phyloP scores from a whole-genome alignment of 257 asterid genomes.

The Capsicum chinense region DNA sequence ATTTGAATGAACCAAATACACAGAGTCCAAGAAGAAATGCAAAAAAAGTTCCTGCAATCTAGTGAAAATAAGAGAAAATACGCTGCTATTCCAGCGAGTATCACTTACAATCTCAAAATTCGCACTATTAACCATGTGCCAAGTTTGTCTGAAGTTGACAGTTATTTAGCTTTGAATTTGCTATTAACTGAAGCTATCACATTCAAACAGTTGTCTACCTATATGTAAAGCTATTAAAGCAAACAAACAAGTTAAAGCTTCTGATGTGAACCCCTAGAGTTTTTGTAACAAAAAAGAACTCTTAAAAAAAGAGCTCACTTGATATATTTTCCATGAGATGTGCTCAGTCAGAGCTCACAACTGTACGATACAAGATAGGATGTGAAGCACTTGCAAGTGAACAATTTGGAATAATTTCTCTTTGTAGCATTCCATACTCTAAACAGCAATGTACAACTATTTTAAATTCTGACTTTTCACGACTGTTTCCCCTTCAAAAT shows the following conservation, averaged over 20 bases:
- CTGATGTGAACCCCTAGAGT: background rate
- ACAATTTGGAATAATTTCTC: background rate
- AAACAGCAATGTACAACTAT: background rate
- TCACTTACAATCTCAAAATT: slow-evolving; percentile 7
- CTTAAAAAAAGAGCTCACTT: background rate
- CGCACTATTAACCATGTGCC: background rate
- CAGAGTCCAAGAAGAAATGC: background rate
- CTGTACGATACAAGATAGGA: slow-evolving; percentile 11
- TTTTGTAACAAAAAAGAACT: background rate
- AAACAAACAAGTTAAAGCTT: background rate
- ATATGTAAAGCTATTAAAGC: background rate
- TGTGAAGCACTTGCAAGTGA: background rate
- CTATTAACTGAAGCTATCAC: slow-evolving; percentile 5
- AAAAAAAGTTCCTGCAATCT: background rate
- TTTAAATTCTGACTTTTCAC: background rate
- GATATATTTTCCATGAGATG: slow-evolving; percentile 3
- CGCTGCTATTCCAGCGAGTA: slow-evolving; percentile 15
- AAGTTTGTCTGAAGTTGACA: background rate
- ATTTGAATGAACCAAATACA: slow-evolving; percentile 17
- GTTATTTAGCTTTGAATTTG: background rate
- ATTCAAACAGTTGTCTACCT: slow-evolving; percentile 20
- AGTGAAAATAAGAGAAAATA: background rate
- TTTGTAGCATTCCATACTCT: slow-evolving; percentile 1
- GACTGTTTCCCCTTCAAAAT: background rate
- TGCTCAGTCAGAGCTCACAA: background rate